Conservation (phyloP, 1,284 basidiomycete species). For the Sporisorium sorghi region DNA sequence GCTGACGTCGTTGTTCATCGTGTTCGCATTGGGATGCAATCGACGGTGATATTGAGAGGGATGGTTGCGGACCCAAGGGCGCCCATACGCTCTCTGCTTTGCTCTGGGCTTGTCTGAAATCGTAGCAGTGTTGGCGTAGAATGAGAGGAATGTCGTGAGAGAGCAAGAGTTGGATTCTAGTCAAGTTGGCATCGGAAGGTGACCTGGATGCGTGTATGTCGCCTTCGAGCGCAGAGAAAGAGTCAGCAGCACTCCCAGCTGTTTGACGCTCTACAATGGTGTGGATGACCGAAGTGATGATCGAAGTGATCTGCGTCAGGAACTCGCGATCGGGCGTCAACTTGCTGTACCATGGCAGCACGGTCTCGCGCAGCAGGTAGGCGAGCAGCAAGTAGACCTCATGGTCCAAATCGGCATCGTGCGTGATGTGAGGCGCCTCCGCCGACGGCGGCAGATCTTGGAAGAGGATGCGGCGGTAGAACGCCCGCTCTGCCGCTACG, state of each 20-base stretch:
- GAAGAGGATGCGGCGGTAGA: constrained; percentile 51
- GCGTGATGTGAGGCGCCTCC: constrained; percentile 26
- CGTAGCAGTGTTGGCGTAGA: constrained; percentile 40
- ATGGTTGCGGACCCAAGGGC: constrained; percentile 16
- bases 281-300: constrained; percentile 32
- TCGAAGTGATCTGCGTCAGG: constrained; percentile 39
- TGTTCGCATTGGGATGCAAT: constrained; percentile 7
- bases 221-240: constrained; percentile 4
- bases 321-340: constrained; percentile 56
- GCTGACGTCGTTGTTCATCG: constrained; percentile 21
- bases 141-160: constrained; percentile 45
- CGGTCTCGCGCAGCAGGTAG: constrained; percentile 48
- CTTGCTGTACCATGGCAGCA: constrained; percentile 59
- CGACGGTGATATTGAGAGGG: not conserved
- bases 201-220: constrained; percentile 21
- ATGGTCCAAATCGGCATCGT: constrained; percentile 45
- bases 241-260: not conserved
- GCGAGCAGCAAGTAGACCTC: constrained; percentile 50
- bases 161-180: constrained; percentile 33
- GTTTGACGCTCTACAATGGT: constrained; percentile 23
- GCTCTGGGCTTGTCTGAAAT: constrained; percentile 30
- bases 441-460: constrained; percentile 25
- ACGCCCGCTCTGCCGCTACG: constrained; percentile 27
- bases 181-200: constrained; percentile 4
- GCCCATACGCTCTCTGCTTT: constrained; percentile 35